Evolutionary conservation across 345 rosid genomes (phyloP).

Genomic region (Leavenworthia alabamica): DNA sequence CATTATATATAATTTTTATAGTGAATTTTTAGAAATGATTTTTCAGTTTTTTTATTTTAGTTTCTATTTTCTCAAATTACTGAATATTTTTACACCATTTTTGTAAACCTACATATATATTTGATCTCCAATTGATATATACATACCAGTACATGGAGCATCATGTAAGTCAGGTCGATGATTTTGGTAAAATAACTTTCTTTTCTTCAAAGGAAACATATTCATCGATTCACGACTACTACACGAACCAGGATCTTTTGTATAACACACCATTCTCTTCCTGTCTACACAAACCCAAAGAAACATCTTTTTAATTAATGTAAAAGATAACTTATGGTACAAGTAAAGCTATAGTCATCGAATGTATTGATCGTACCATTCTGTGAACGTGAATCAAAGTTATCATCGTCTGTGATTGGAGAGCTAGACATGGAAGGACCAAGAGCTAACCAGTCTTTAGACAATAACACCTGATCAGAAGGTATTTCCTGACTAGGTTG

Average conservation of each 20-base stretch:
- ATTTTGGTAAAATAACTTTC: conserved; percentile 29
- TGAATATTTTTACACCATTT: too few species aligned
- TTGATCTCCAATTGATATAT: background rate
- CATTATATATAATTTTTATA: too few species aligned
- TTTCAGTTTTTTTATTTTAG: too few species aligned
- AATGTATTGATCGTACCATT: conserved; percentile 20
- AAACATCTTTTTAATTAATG: background rate
- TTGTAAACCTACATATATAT: too few species aligned
- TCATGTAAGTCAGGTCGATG: background rate
- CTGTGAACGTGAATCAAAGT: conserved; percentile 5
- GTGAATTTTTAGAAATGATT: too few species aligned
- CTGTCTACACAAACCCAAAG: conserved; percentile 26
- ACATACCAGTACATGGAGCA: background rate
- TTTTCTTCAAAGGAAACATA: conserved; percentile 35
- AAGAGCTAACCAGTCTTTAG: conserved; percentile 23
- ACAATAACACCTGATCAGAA: conserved; percentile 21
- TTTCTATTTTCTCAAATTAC: too few species aligned
- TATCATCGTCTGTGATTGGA: conserved; percentile 17
- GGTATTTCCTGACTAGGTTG: conserved; percentile 15
- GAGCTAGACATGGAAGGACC: conserved; percentile 23
- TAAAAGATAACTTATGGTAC: background rate
- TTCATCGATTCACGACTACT: conserved; percentile 32
- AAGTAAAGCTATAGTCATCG: background rate
- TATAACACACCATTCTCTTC: conserved; percentile 13
- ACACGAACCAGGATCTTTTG: conserved; percentile 5